Conservation (phyloP, 306 rosid genomes). For the Quercus variabilis region DNA sequence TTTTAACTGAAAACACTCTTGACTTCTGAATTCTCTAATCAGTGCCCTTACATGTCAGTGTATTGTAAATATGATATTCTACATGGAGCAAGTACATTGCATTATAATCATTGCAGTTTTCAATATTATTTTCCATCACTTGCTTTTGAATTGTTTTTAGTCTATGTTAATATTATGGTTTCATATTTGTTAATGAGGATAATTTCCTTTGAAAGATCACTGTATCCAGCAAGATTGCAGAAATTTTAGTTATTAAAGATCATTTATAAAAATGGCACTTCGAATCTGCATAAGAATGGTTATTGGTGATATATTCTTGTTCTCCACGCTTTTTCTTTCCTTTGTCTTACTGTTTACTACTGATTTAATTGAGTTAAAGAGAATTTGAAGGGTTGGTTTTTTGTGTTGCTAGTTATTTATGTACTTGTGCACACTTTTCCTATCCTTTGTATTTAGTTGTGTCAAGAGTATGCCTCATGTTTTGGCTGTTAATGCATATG, state of each 20-base stretch:
- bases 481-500: conserved; percentile 15
- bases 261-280: too few species aligned
- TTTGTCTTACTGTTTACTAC: too few species aligned
- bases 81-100: background rate
- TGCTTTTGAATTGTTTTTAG: background rate
- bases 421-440: background rate
- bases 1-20: background rate
- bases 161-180: background rate
- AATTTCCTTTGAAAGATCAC: background rate
- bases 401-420: background rate
- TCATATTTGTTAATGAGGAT: background rate
- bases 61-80: background rate
- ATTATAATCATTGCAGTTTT: background rate
- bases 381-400: too few species aligned
- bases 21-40: background rate
- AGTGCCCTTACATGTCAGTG: background rate
- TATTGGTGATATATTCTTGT: too few species aligned
- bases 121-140: background rate
- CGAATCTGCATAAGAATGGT: too few species aligned
- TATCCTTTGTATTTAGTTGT: background rate
- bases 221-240: background rate
- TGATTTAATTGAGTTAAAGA: too few species aligned
- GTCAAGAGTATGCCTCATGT: conserved; percentile 12
- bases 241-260: background rate
- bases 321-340: too few species aligned